These are phyloP conservation scores for Cutaneotrichosporon dermatis DNA, from an alignment of 1,284 basidiomycete species.

Conservation along the genomic window DNA sequence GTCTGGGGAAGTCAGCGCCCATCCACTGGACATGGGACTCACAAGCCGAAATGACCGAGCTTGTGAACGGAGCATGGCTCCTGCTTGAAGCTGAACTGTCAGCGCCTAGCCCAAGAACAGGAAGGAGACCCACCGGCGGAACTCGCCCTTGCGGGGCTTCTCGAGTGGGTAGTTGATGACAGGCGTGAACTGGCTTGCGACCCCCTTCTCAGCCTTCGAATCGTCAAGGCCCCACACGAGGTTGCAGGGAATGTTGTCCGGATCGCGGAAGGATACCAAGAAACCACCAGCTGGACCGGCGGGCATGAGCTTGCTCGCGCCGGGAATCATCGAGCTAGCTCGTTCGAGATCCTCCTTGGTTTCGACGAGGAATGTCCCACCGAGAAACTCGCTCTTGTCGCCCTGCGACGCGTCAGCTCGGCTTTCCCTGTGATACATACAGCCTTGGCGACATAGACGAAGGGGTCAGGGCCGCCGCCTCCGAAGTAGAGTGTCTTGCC, in stretches of 20 bases:
- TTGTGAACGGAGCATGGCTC: constrained; percentile 21
- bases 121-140: not conserved
- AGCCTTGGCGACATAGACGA: constrained; percentile 19
- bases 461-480: constrained; percentile 22
- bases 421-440: constrained; percentile 1
- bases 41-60: constrained; percentile 28
- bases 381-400: constrained; percentile 10
- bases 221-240: constrained; percentile 22
- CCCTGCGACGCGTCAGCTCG: not conserved
- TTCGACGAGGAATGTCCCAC: constrained; percentile 15
- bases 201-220: not conserved
- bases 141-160: constrained; percentile 16
- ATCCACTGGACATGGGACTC: not conserved
- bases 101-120: too few relatives aligned
- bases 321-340: constrained; percentile 14
- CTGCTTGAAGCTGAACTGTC: constrained; percentile 13
- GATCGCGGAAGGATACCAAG: constrained; percentile 24
- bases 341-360: constrained; percentile 24
- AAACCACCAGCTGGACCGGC: constrained; percentile 23
- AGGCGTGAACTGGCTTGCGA: not conserved
- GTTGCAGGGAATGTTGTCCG: constrained; percentile 23
- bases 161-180: constrained; percentile 5
- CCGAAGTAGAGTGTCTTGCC: constrained; percentile 22
- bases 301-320: constrained; percentile 12
- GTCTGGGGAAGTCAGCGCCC: not conserved